Conservation (phyloP, 73 alveolate species). For the Symbiodinium pilosum region DNA sequence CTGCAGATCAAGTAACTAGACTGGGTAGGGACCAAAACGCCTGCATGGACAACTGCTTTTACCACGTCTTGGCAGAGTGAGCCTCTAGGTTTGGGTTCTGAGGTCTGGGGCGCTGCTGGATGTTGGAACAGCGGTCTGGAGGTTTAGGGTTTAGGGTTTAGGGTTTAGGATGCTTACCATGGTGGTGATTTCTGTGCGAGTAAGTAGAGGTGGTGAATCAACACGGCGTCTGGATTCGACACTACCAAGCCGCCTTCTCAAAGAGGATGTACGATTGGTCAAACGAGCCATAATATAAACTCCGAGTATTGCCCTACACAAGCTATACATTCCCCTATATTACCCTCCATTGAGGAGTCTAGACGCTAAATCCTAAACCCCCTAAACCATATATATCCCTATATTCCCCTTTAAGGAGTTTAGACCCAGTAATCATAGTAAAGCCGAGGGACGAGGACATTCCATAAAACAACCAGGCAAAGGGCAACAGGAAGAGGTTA, state of each 20-base stretch:
- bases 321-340: not conserved
- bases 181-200: not conserved
- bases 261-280: not conserved
- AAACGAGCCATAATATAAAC: not conserved
- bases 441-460: not conserved
- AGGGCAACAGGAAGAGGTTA: too few species aligned
- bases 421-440: not conserved
- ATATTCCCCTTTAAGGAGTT: not conserved
- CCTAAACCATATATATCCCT: too few species aligned
- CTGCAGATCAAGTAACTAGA: too few species aligned
- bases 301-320: not conserved
- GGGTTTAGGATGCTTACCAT: not conserved
- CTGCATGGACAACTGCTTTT: too few species aligned
- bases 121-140: too few species aligned
- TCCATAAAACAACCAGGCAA: not conserved
- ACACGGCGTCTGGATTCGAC: not conserved
- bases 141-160: too few species aligned
- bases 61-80: too few species aligned
- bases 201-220: not conserved
- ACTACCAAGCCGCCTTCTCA: not conserved
- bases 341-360: not conserved
- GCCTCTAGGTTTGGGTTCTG: too few species aligned
- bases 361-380: too few species aligned
- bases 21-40: too few species aligned
- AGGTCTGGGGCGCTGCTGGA: too few species aligned